Evolutionary conservation across 2,329 filamentous ascomycete genomes (phyloP), one percentile per base, ranked within the genome.

Genomic region (Pseudogymnoascus sp.): DNA sequence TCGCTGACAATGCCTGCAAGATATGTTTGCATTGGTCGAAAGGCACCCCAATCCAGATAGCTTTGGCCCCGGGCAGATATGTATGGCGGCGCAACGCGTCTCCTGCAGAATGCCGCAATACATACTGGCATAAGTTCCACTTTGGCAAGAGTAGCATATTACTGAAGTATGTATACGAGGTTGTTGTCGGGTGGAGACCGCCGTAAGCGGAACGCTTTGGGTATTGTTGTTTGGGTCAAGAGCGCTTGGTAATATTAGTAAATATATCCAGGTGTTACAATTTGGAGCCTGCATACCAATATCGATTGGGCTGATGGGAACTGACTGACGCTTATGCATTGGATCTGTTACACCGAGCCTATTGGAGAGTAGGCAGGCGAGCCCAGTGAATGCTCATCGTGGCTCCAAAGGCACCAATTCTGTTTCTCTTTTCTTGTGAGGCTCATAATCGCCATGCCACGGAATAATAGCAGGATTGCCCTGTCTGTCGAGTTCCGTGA

Each of bases 341-440:
- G 52, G 94, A 94, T 61, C 80, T 96, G 58, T 79, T 97, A 58
- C 94, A 94, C 31, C 86, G 94, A 67, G 94, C 99, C 5, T 94
- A 97, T 78, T 84, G 94, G 68, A 84, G 94, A 69, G 96, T 99
- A 72, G 5, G 27, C 27, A 52, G 25, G 27, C 13, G 45, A n/a
- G 27, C 31, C 10, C 45, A 48, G 45, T 31, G 45, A 31, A 31
- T 52, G 45, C 45, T 52, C 45, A 18, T 31, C 45, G 45, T 10
- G 27, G 45, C 25, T 29, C 31, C 7, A 25, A 31, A 6, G 12
- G 13, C 8, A 52, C 25, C 12, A 8, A 52, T 15, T 12, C 5
- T 52, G 45, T 12, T 31, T 12, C 27, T 48, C 15, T 25, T 31
- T 31, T 5, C 45, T 31, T 10, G 13, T 27, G n/a, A 52, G n/a